These are phyloP conservation scores for Fraxinus sp. DNA, from an alignment of 305 asterid species.

Conservation along the genomic window DNA sequence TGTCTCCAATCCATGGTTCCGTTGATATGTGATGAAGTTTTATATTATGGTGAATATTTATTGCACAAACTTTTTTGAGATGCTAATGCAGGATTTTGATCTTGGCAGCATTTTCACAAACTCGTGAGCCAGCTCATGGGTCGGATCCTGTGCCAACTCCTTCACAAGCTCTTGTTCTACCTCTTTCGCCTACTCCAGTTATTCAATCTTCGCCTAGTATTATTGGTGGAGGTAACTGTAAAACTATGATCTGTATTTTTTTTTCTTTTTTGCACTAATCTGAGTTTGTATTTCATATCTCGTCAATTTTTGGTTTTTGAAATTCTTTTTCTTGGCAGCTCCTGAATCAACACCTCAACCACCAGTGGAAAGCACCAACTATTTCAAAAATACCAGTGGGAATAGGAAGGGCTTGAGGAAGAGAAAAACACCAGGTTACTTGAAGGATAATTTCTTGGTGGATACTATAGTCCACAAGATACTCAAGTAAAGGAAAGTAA, in stretches of 20 bases:
- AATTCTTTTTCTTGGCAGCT: not conserved
- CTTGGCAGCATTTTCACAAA: not conserved
- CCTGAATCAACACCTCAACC: not conserved
- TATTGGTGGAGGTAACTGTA: not conserved
- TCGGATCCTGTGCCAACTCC: not conserved
- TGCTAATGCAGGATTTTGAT: not conserved
- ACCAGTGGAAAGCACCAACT: not conserved
- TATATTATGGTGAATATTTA: not conserved
- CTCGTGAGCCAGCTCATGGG: not conserved
- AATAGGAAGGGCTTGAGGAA: not conserved
- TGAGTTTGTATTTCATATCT: not conserved
- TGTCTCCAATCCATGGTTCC: too few species aligned
- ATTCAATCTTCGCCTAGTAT: not conserved
- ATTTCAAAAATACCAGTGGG: not conserved
- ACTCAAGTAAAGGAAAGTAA: not conserved
- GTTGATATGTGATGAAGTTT: too few species aligned
- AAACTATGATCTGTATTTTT: not conserved
- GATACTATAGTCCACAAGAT: not conserved
- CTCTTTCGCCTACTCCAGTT: not conserved
- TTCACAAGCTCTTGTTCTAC: not conserved
- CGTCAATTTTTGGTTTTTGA: not conserved
- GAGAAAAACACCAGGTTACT: not conserved
- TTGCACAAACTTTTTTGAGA: not conserved
- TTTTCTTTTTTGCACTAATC: not conserved
- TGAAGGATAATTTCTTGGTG: not conserved